Percentiles rank a stretch among this genome's conserved stretches.
Evolutionary conservation across 192 early-diverging fungal genomes (phyloP).

Genomic region (Funneliformis geosporum): DNA sequence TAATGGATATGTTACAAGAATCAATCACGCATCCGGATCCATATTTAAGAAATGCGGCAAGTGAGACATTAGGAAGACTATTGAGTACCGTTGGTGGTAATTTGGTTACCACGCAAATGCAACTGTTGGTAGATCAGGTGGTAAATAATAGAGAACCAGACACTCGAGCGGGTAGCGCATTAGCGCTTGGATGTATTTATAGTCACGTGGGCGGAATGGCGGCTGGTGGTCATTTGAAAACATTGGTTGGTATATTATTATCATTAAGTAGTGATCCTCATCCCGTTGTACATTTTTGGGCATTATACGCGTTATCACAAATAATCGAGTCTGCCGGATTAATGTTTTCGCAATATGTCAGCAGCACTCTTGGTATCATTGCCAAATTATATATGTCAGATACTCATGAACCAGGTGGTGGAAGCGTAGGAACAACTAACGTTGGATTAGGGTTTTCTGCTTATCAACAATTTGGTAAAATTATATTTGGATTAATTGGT

Average conservation of each 20-base stretch:
- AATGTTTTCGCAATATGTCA: slow-evolving; percentile 91
- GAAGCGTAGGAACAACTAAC: slow-evolving; percentile 64
- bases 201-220: slow-evolving; percentile 89
- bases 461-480: slow-evolving; percentile 74
- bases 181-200: slow-evolving; percentile 89
- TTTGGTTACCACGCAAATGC: slow-evolving; percentile 72
- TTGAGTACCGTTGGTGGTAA: slow-evolving; percentile 66
- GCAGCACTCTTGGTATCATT: slow-evolving; percentile 81
- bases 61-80: slow-evolving; percentile 82
- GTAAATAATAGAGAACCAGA: slow-evolving; percentile 93
- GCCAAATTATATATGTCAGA: slow-evolving; percentile 89
- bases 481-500: slow-evolving; percentile 87
- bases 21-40: slow-evolving; percentile 69
- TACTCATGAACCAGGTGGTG: slow-evolving; percentile 74
- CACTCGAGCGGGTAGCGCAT: slow-evolving; percentile 86
- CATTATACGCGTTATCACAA: slow-evolving; percentile 78
- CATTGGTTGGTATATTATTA: slow-evolving; percentile 85
- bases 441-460: slow-evolving; percentile 65
- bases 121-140: slow-evolving; percentile 80
- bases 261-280: slow-evolving; percentile 91
- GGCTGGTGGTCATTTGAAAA: slow-evolving; percentile 77
- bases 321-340: slow-evolving; percentile 86
- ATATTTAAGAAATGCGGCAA: slow-evolving; percentile 70
- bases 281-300: slow-evolving; percentile 93
- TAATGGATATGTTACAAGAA: slow-evolving; percentile 47